Conservation (phyloP, 805 yeast genomes). For the Jamesozyma gamospora region DNA sequence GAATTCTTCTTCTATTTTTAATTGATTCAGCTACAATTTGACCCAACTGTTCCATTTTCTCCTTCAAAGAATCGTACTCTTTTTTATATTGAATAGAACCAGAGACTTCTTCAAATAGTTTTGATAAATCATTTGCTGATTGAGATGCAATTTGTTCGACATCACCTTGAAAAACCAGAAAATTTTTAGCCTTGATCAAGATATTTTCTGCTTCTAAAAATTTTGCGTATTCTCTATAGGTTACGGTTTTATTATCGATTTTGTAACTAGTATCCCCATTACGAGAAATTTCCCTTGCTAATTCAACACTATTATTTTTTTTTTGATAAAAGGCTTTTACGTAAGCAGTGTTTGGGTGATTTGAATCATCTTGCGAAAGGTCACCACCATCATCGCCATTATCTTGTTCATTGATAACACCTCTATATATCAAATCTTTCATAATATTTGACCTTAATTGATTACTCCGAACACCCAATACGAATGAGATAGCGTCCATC, state of each 20-base stretch:
- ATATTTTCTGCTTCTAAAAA: conserved; percentile 70
- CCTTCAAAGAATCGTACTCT: conserved; percentile 58
- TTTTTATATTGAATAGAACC: conserved; percentile 61
- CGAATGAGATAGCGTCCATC: conserved; percentile 96
- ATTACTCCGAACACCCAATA: conserved; percentile 68
- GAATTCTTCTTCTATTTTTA: conserved; percentile 57
- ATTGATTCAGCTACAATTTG: conserved; percentile 54
- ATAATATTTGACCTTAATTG: conserved; percentile 68
- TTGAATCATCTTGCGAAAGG: background rate
- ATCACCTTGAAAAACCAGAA: conserved; percentile 93
- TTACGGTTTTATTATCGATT: conserved; percentile 50
- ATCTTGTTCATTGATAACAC: conserved; percentile 29
- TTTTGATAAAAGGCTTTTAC: conserved; percentile 72
- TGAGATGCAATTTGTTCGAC: conserved; percentile 90
- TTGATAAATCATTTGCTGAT: conserved; percentile 64
- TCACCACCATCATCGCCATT: conserved; percentile 12
- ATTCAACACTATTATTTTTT: conserved; percentile 41
- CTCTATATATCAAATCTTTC: conserved; percentile 75
- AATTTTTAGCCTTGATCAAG: conserved; percentile 79
- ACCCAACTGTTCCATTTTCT: conserved; percentile 55
- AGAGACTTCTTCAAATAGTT: conserved; percentile 68
- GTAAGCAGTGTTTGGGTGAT: conserved; percentile 41
- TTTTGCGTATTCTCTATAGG: conserved; percentile 54
- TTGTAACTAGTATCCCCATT: conserved; percentile 59
- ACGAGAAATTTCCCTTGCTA: conserved; percentile 52